A percentile compares a stretch with the other conserved stretches of the same genome.
phyloP scores from a whole-genome alignment of 345 rosid species.

The Brassica rapa region DNA sequence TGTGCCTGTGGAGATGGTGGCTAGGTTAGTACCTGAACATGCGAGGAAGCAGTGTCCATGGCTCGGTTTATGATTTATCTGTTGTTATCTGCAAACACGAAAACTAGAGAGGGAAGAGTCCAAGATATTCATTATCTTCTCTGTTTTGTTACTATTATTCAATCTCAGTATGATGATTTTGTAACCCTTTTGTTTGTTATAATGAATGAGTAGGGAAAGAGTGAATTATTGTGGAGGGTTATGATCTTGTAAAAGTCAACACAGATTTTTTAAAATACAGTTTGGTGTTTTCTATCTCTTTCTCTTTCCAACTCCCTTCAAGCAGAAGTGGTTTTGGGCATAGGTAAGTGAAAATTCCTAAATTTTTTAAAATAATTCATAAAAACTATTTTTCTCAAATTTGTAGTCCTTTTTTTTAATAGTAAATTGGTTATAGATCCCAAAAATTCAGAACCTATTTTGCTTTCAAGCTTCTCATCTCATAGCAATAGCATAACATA shows the following conservation, averaged over 20 bases:
- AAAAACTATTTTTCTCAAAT: too few relatives aligned
- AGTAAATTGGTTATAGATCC: too few relatives aligned
- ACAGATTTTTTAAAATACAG: neutral
- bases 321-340: too few relatives aligned
- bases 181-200: slow-evolving; percentile 27
- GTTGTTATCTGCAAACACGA: slow-evolving; percentile 25
- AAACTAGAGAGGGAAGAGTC: slow-evolving; percentile 31
- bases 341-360: too few relatives aligned
- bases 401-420: too few relatives aligned
- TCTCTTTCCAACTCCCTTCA: neutral
- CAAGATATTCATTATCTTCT: slow-evolving; percentile 16
- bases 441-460: too few relatives aligned
- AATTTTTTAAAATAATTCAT: too few relatives aligned
- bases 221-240: slow-evolving; percentile 30
- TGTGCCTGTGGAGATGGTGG: slow-evolving; percentile 44
- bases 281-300: slow-evolving; percentile 28
- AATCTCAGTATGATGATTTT: slow-evolving; percentile 19
- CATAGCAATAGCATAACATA: neutral
- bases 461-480: neutral
- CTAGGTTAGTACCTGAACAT: slow-evolving; percentile 52
- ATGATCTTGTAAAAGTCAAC: slow-evolving; percentile 32
- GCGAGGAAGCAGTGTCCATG: slow-evolving; percentile 52
- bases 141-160: slow-evolving; percentile 12
- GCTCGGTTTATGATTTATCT: slow-evolving; percentile 42
- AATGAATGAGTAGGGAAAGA: slow-evolving; percentile 32